These are phyloP conservation scores for Salinomyces thailandicus DNA, from an alignment of 2,329 filamentous ascomycete species.

Conservation along the genomic window DNA sequence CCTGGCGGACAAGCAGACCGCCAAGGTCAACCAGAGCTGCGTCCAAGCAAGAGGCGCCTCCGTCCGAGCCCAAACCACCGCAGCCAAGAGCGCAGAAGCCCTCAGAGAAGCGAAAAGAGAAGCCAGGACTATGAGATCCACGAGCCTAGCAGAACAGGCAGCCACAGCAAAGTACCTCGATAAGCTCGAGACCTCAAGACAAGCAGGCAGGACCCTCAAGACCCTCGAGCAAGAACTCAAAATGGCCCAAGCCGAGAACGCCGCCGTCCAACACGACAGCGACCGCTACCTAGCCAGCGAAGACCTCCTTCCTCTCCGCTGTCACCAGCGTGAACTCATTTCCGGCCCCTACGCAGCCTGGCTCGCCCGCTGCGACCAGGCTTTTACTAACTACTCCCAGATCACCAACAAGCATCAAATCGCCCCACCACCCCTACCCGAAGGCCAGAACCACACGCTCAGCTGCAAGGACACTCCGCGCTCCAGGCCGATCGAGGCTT, in stretches of 20 bases:
- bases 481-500: neutral
- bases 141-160: too few species aligned
- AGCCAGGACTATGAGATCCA: too few species aligned
- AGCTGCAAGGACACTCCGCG: neutral
- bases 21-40: neutral
- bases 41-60: neutral
- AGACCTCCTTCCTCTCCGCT: neutral
- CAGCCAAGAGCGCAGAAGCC: neutral
- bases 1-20: neutral
- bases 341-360: neutral
- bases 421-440: neutral
- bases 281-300: neutral
- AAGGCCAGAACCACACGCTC: neutral
- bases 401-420: neutral
- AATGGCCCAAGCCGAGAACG: neutral
- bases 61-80: neutral
- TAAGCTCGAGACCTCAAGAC: neutral
- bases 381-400: neutral
- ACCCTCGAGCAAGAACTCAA: neutral
- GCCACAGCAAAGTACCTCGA: too few species aligned
- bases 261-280: neutral
- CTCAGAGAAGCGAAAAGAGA: too few species aligned
- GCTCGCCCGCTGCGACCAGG: neutral
- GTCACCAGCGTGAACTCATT: neutral
- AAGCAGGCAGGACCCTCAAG: neutral